phyloP scores from a whole-genome alignment of 148 eudicot genomes.

The Pouteria glomerata region DNA sequence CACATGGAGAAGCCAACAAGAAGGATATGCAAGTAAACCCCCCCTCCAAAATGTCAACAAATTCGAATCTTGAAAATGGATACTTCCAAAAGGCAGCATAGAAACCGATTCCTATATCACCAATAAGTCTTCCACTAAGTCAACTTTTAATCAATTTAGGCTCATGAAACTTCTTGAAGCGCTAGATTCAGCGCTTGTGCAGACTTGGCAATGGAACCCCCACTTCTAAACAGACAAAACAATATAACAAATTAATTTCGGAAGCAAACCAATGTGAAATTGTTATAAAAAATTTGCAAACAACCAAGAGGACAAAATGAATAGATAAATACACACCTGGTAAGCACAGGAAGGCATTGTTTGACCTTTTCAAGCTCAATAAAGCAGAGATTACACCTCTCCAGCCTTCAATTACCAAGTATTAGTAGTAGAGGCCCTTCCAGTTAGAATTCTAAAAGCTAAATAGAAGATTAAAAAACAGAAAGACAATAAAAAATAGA shows the following conservation, averaged over 20 bases:
- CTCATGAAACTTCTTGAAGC: conserved; percentile 49
- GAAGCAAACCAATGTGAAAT: background rate
- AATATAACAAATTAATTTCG: background rate
- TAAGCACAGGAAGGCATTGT: conserved; percentile 56
- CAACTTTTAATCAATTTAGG: background rate
- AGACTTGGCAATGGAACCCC: conserved; percentile 81
- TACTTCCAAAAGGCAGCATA: background rate
- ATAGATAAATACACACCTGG: conserved; percentile 56
- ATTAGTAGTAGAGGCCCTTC: conserved; percentile 3
- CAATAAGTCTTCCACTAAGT: conserved; percentile 5
- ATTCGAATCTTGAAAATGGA: too few species aligned
- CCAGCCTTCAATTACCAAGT: conserved; percentile 49
- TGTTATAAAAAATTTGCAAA: background rate
- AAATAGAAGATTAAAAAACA: too few species aligned
- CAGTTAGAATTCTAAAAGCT: background rate
- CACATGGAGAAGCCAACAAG: too few species aligned
- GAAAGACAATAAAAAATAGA: background rate
- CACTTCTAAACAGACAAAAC: conserved; percentile 45
- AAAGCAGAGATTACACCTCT: conserved; percentile 86
- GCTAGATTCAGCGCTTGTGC: conserved; percentile 84
- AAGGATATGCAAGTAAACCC: too few species aligned
- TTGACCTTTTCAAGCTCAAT: conserved; percentile 87
- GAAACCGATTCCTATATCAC: conserved; percentile 7
- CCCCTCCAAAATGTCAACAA: too few species aligned
- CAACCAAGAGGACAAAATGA: too few species aligned